Percentiles rank a stretch among this genome's conserved stretches.
phyloP scores from a whole-genome alignment of 768 basidiomycete genomes.

The Boletus sp. region DNA sequence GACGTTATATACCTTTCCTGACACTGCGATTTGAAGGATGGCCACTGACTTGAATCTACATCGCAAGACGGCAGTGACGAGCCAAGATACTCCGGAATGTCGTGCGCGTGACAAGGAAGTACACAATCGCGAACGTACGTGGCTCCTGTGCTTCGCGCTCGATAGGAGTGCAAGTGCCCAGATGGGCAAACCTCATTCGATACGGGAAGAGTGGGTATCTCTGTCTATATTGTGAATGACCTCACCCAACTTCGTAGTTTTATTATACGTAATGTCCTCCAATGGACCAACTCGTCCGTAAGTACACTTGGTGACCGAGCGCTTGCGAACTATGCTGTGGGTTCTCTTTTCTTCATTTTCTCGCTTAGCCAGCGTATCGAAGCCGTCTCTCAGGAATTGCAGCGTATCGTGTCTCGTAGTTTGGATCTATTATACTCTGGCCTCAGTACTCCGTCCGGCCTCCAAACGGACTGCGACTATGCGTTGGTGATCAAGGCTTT shows the following conservation, averaged over 20 bases:
- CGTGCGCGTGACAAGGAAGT: conserved; percentile 78
- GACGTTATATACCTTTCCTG: not conserved
- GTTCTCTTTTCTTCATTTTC: conserved; percentile 19
- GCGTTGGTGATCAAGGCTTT: conserved; percentile 79
- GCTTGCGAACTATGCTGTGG: conserved; percentile 73
- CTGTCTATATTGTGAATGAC: not conserved
- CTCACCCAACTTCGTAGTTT: conserved; percentile 44
- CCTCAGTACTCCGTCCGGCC: conserved; percentile 72
- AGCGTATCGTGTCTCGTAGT: conserved; percentile 84
- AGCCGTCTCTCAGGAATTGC: conserved; percentile 57
- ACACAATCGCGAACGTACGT: conserved; percentile 91
- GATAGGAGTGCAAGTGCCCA: conserved; percentile 91
- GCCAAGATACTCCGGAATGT: conserved; percentile 73
- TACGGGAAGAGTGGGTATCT: conserved; percentile 83
- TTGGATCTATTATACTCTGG: conserved; percentile 89
- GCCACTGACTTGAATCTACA: conserved; percentile 95
- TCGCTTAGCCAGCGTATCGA: not conserved
- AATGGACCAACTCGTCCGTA: conserved; percentile 71
- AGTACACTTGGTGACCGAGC: conserved; percentile 63
- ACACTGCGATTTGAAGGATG: conserved; percentile 54
- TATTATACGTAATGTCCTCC: conserved; percentile 78
- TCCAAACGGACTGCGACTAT: conserved; percentile 84
- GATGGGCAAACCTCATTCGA: conserved; percentile 93
- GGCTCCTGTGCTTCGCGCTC: conserved; percentile 83
- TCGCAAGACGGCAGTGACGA: conserved; percentile 65